These are phyloP conservation scores for Juglanconis oblonga DNA, from an alignment of 2,329 filamentous ascomycete species.

Conservation along the genomic window DNA sequence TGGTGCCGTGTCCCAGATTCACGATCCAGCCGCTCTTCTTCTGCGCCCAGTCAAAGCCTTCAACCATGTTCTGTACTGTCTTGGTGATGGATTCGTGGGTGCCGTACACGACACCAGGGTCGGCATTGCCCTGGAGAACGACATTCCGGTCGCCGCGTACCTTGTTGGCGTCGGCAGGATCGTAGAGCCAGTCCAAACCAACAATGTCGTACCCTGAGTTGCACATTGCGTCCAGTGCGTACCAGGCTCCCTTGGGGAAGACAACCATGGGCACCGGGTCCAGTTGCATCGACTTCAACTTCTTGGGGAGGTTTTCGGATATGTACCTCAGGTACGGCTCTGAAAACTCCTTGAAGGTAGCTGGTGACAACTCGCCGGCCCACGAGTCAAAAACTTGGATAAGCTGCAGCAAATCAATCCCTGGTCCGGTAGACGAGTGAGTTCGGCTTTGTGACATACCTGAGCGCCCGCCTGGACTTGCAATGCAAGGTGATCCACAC, in stretches of 20 bases:
- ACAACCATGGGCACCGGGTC: constrained; percentile 93
- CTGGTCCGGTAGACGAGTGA: too few relatives aligned
- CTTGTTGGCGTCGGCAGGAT: constrained; percentile 78
- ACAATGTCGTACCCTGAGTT: constrained; percentile 90
- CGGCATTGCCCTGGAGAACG: constrained; percentile 91
- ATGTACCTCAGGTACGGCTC: constrained; percentile 86
- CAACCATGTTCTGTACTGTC: constrained; percentile 81
- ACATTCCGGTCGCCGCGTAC: constrained; percentile 72
- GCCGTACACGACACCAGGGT: constrained; percentile 90
- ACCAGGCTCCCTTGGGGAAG: constrained; percentile 97
- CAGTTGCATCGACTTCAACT: constrained; percentile 69
- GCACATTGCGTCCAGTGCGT: constrained; percentile 84
- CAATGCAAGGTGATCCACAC: constrained; percentile 88
- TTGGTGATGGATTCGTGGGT: constrained; percentile 75
- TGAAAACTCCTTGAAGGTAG: constrained; percentile 79
- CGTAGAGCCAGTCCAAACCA: constrained; percentile 91
- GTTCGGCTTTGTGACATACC: constrained; percentile 39
- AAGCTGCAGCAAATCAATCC: constrained; percentile 48
- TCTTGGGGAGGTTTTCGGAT: constrained; percentile 71
- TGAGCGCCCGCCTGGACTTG: constrained; percentile 94
- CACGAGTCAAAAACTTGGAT: constrained; percentile 98
- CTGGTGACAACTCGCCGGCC: constrained; percentile 88
- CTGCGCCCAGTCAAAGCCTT: constrained; percentile 71
- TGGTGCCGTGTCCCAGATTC: constrained; percentile 94
- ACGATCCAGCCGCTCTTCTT: constrained; percentile 94